phyloP scores from a whole-genome alignment of 495 filamentous ascomycete species.

The Pseudevernia furfuracea region DNA sequence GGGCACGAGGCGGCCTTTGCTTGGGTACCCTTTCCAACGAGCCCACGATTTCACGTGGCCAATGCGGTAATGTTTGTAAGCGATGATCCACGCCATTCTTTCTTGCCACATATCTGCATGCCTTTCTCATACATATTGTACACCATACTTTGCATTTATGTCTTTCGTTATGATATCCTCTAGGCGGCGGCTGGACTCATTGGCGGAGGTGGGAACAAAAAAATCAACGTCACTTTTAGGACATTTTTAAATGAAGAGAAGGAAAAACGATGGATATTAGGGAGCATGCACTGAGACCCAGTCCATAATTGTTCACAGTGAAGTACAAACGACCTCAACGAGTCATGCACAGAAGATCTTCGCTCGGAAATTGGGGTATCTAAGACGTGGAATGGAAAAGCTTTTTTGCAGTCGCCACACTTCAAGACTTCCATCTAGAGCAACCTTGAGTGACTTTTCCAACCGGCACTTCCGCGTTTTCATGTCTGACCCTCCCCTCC shows the following conservation, averaged over 20 bases:
- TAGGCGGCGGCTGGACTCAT: not conserved
- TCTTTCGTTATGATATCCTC: conserved; percentile 6
- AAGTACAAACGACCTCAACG: not conserved
- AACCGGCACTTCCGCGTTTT: not conserved
- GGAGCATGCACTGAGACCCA: not conserved
- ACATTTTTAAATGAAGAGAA: not conserved
- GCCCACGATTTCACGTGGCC: not conserved
- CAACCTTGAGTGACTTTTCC: not conserved
- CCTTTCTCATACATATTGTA: not conserved
- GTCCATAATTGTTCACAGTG: not conserved
- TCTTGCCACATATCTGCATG: not conserved
- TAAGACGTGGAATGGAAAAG: not conserved
- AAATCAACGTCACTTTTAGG: not conserved
- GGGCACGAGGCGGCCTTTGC: not conserved
- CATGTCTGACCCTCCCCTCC: not conserved
- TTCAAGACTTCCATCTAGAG: not conserved
- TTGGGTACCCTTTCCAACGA: not conserved
- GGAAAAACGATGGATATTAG: not conserved
- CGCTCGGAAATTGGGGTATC: not conserved
- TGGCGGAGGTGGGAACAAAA: not conserved
- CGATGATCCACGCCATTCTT: not conserved
- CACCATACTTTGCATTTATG: not conserved
- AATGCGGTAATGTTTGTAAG: not conserved
- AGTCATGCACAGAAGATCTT: not conserved
- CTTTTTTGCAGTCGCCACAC: not conserved